Conservation (phyloP, 495 filamentous ascomycete genomes). For the Parmelia sp. region DNA sequence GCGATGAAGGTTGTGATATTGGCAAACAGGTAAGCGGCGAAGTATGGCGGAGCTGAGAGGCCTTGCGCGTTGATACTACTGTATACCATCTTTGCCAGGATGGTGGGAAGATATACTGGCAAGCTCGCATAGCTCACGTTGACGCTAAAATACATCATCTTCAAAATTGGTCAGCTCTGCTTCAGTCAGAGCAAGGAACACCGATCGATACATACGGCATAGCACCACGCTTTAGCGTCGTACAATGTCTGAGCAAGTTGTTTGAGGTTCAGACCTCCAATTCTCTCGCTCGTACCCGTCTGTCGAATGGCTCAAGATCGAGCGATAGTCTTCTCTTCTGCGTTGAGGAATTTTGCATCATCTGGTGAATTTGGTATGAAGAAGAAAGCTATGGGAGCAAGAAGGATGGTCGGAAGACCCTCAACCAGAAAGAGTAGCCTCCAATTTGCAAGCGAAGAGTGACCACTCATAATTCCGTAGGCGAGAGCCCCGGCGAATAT, state of each 20-base stretch:
- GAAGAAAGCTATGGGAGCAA: slow-evolving; percentile 47
- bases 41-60: slow-evolving; percentile 58
- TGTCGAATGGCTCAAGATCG: slow-evolving; percentile 47
- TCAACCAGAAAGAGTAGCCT: slow-evolving; percentile 61
- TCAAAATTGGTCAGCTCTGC: not conserved
- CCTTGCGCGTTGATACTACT: slow-evolving; percentile 52
- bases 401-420: slow-evolving; percentile 53
- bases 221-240: slow-evolving; percentile 41
- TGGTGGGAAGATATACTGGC: slow-evolving; percentile 60
- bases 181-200: not conserved
- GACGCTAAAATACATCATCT: slow-evolving; percentile 8
- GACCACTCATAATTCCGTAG: slow-evolving; percentile 55
- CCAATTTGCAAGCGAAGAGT: slow-evolving; percentile 52
- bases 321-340: slow-evolving; percentile 52
- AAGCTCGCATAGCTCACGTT: slow-evolving; percentile 53
- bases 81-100: slow-evolving; percentile 56
- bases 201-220: slow-evolving; percentile 8
- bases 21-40: slow-evolving; percentile 53
- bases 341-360: slow-evolving; percentile 50
- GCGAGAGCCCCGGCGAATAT: slow-evolving; percentile 61
- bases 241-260: slow-evolving; percentile 40
- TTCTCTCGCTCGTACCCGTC: slow-evolving; percentile 39
- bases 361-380: slow-evolving; percentile 54
- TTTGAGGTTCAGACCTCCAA: slow-evolving; percentile 38
- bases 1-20: slow-evolving; percentile 51